Evolutionary conservation across 306 rosid genomes (phyloP).

Genomic region (Cucurbita argyrosperma): DNA sequence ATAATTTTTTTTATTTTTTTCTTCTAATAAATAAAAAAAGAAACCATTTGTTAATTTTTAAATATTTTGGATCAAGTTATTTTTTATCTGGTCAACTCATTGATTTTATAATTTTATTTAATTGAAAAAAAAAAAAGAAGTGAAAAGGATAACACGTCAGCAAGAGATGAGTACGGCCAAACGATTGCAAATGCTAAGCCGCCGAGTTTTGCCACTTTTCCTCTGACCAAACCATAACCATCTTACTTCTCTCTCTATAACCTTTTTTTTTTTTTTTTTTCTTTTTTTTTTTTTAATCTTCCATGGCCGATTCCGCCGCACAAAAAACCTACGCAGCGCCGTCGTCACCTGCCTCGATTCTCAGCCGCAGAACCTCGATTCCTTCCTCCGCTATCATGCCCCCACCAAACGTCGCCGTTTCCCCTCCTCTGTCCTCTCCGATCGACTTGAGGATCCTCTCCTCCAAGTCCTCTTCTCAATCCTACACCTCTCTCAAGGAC

Average conservation of each 20-base stretch:
- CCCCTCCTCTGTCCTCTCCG: conserved; percentile 7
- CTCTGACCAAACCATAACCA: background rate
- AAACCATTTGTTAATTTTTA: no score
- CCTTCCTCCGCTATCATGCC: conserved; percentile 30
- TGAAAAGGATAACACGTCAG: background rate
- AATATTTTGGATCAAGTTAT: no score
- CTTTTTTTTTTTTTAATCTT: background rate
- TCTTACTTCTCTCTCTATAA: background rate
- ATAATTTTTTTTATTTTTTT: no score
- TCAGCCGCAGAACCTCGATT: conserved; percentile 16
- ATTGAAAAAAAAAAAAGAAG: background rate
- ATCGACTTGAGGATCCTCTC: conserved; percentile 15
- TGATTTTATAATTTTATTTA: no score
- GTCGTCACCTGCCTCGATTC: background rate
- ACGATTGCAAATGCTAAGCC: background rate
- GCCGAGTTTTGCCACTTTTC: background rate
- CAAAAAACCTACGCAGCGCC: background rate
- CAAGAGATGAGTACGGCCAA: background rate
- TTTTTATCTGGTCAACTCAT: no score
- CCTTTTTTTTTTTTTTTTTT: no score
- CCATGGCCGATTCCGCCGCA: background rate
- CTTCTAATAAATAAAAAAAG: no score
- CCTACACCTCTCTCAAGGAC: conserved; percentile 50
- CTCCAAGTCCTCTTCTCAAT: conserved; percentile 3
- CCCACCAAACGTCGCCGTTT: conserved; percentile 2